Conservation (phyloP, 2,329 filamentous ascomycete genomes). For the Aspergillus phoenicis region DNA sequence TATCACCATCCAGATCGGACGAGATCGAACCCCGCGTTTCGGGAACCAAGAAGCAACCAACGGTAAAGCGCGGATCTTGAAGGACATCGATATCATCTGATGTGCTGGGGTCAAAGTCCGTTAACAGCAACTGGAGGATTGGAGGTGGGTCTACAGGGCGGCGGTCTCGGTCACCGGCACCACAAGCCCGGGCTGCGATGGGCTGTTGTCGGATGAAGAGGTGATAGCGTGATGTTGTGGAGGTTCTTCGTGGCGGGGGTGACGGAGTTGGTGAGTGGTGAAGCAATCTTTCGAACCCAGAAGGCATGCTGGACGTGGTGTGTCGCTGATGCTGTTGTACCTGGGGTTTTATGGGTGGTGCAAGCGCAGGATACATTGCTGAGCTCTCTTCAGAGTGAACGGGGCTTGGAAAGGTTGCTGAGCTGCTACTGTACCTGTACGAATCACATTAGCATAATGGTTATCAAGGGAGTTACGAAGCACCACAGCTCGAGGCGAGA, state of each 20-base stretch:
- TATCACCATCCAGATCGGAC: conserved; percentile 11
- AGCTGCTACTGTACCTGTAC: conserved; percentile 31
- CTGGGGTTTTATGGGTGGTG: conserved; percentile 16
- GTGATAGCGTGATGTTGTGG: conserved; percentile 36
- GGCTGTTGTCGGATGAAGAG: conserved; percentile 52
- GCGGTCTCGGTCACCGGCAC: conserved; percentile 50
- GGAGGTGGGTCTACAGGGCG: conserved; percentile 52
- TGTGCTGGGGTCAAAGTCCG: conserved; percentile 46
- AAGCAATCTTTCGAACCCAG: conserved; percentile 42
- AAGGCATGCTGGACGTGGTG: conserved; percentile 34
- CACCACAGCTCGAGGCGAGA: neutral
- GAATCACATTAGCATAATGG: conserved; percentile 21
- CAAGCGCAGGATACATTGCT: conserved; percentile 17
- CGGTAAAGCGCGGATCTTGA: conserved; percentile 44
- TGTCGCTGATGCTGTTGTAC: conserved; percentile 21
- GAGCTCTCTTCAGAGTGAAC: conserved; percentile 33
- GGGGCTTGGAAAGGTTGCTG: conserved; percentile 32
- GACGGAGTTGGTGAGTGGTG: conserved; percentile 31
- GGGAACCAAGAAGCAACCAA: conserved; percentile 48
- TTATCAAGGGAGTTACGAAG: neutral
- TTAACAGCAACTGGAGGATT: conserved; percentile 50
- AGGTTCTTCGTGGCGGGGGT: conserved; percentile 27
- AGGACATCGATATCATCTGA: conserved; percentile 42
- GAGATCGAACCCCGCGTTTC: conserved; percentile 21
- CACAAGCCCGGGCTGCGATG: conserved; percentile 49